Conservation (phyloP, 208 protist genomes). For the Jaenimonas drosophilae region DNA sequence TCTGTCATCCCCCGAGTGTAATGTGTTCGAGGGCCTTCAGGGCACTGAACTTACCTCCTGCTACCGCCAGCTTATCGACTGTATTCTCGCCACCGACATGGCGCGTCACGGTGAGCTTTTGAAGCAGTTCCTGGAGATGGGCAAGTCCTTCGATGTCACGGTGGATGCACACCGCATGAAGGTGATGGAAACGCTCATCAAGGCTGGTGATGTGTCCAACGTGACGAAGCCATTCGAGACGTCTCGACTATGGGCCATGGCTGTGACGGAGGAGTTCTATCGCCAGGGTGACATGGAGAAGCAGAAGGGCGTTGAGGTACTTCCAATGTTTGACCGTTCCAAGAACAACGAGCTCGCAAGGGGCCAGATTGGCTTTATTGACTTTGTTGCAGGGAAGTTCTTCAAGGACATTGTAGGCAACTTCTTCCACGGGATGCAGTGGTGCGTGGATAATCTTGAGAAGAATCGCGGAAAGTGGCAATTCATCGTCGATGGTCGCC, state of each 20-base stretch:
- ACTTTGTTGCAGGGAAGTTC: conserved; percentile 75
- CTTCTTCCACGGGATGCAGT: conserved; percentile 66
- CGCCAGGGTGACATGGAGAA: conserved; percentile 85
- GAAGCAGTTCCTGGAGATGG: conserved; percentile 17
- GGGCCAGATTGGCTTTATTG: conserved; percentile 83
- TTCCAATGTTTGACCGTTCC: conserved; percentile 81
- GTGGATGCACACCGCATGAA: conserved; percentile 17
- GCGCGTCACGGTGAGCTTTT: conserved; percentile 52
- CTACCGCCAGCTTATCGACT: conserved; percentile 72
- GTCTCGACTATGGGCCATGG: conserved; percentile 70
- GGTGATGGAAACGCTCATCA: conserved; percentile 72
- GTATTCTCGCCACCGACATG: conserved; percentile 83
- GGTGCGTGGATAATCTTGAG: conserved; percentile 58
- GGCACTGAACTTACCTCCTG: conserved; percentile 24
- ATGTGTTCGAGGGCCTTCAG: conserved; percentile 63
- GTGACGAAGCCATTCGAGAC: conserved; percentile 82
- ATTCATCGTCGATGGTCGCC: conserved; percentile 25
- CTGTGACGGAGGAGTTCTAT: conserved; percentile 86
- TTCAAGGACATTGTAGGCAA: conserved; percentile 53
- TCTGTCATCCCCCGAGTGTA: conserved; percentile 51
- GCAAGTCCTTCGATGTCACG: conserved; percentile 17
- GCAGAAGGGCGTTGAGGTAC: conserved; percentile 70
- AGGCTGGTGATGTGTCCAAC: conserved; percentile 79
- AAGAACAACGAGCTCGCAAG: conserved; percentile 78
- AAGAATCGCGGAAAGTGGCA: conserved; percentile 63